Conservation (phyloP, 345 rosid species). For the Salix suchowensis region DNA sequence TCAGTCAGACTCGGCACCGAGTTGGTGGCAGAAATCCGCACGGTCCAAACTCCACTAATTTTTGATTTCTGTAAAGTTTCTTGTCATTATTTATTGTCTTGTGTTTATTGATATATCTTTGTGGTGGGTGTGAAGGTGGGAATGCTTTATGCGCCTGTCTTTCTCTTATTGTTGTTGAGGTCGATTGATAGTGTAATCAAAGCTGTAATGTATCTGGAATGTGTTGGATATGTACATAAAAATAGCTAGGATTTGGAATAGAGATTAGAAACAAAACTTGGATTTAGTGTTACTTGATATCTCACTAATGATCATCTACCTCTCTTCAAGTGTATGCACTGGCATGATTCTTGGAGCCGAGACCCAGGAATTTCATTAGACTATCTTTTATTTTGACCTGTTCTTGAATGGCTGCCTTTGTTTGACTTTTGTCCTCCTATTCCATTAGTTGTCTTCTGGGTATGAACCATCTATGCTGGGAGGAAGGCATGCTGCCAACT, state of each 20-base stretch:
- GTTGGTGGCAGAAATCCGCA: slow-evolving; percentile 25
- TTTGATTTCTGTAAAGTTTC: slow-evolving; percentile 28
- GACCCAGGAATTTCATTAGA: neutral
- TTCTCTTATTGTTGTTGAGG: neutral
- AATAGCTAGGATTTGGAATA: neutral
- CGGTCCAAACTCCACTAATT: slow-evolving; percentile 43
- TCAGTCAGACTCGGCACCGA: slow-evolving; percentile 39
- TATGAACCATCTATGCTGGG: too few species aligned
- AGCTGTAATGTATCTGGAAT: neutral
- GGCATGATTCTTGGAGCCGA: too few species aligned
- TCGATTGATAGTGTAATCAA: neutral
- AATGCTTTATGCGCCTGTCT: neutral
- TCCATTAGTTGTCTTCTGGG: too few species aligned
- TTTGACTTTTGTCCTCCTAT: neutral
- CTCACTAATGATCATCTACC: neutral
- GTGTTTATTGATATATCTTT: neutral
- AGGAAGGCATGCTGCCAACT: too few species aligned
- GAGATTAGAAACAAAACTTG: neutral
- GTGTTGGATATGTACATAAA: neutral
- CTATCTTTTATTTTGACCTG: neutral
- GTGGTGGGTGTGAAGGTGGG: slow-evolving; percentile 5
- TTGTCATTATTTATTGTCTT: neutral
- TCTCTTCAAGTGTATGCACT: neutral
- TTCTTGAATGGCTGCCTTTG: neutral
- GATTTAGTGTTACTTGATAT: neutral